Percentiles rank a stretch among this genome's conserved stretches.
phyloP scores from a whole-genome alignment of 805 yeast genomes.

The Wickerhamomyces hampshirensis region DNA sequence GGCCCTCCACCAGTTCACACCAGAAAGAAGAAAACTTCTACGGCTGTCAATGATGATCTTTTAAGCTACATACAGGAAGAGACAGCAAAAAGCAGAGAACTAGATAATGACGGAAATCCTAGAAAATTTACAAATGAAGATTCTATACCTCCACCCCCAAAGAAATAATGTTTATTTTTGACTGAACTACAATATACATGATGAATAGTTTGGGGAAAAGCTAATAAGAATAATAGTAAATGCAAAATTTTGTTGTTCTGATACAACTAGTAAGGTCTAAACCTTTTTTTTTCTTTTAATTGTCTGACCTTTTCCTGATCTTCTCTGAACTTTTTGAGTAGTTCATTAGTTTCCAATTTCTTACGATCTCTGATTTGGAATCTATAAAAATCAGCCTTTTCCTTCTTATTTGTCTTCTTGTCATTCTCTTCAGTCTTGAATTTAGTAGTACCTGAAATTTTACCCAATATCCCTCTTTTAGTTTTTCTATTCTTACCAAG shows the following conservation, averaged over 20 bases:
- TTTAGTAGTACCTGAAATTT: conserved; percentile 37
- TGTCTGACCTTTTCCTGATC: conserved; percentile 83
- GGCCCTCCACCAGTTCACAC: conserved; percentile 24
- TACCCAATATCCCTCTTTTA: conserved; percentile 62
- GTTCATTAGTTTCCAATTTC: conserved; percentile 86
- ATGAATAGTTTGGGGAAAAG: too few relatives aligned
- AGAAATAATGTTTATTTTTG: too few relatives aligned
- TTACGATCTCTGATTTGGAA: conserved; percentile 93
- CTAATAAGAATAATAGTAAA: too few relatives aligned
- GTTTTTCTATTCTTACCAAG: conserved; percentile 85
- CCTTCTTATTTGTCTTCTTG: conserved; percentile 60
- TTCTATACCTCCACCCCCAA: conserved; percentile 33
- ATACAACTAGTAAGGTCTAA: conserved; percentile 89
- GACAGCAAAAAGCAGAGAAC: conserved; percentile 33
- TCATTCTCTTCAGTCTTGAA: conserved; percentile 26
- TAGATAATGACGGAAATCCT: conserved; percentile 30
- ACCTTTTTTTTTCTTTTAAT: conserved; percentile 77
- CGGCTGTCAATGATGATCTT: conserved; percentile 24
- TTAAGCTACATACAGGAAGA: conserved; percentile 38
- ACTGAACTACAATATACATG: too few relatives aligned
- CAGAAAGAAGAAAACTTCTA: conserved; percentile 21
- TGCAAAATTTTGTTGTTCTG: too few relatives aligned
- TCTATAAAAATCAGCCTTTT: conserved; percentile 88
- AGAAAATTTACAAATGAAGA: conserved; percentile 11
- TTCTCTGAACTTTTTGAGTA: conserved; percentile 76